Evolutionary conservation across 768 basidiomycete genomes (phyloP).

Genomic region (Leucogyrophana mollusca): DNA sequence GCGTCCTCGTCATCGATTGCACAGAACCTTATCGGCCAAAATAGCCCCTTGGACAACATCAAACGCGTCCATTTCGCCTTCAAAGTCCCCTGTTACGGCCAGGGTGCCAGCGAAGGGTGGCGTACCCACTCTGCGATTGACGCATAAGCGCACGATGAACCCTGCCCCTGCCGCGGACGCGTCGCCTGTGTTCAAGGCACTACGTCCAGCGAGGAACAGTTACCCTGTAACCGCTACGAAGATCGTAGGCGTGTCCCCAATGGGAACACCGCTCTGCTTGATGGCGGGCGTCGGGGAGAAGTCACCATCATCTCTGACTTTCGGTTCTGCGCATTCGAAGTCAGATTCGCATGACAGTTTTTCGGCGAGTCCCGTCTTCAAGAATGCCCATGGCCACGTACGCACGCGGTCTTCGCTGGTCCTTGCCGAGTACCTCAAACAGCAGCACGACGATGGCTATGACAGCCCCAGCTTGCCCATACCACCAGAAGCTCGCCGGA

Average conservation of each 20-base stretch:
- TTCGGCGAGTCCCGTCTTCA: slow-evolving; percentile 34
- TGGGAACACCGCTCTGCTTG: slow-evolving; percentile 23
- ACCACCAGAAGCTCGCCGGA: slow-evolving; percentile 49
- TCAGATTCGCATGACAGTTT: slow-evolving; percentile 20
- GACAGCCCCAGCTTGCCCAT: slow-evolving; percentile 35
- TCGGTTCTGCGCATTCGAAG: slow-evolving; percentile 35
- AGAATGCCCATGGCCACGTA: slow-evolving; percentile 20
- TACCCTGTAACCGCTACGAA: slow-evolving; percentile 11
- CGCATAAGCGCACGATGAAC: slow-evolving; percentile 54
- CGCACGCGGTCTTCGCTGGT: slow-evolving; percentile 24
- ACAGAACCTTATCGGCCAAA: slow-evolving; percentile 42
- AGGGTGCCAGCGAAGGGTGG: slow-evolving; percentile 25
- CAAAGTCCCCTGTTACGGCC: slow-evolving; percentile 26
- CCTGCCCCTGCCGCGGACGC: slow-evolving; percentile 61
- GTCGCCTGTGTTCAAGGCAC: slow-evolving; percentile 55
- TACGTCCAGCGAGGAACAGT: slow-evolving; percentile 46
- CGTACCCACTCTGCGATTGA: slow-evolving; percentile 19
- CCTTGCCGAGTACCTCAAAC: slow-evolving; percentile 14
- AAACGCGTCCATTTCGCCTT: slow-evolving; percentile 36
- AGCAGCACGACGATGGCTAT: slow-evolving; percentile 4
- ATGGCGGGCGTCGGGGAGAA: slow-evolving; percentile 21
- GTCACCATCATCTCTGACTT: slow-evolving; percentile 34
- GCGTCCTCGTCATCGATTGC: too few species aligned
- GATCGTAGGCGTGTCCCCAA: slow-evolving; percentile 22
- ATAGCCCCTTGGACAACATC: slow-evolving; percentile 62